Percentiles rank a stretch among this genome's conserved stretches.
Conservation (phyloP, 306 rosid genomes). For the Trifolium repens region DNA sequence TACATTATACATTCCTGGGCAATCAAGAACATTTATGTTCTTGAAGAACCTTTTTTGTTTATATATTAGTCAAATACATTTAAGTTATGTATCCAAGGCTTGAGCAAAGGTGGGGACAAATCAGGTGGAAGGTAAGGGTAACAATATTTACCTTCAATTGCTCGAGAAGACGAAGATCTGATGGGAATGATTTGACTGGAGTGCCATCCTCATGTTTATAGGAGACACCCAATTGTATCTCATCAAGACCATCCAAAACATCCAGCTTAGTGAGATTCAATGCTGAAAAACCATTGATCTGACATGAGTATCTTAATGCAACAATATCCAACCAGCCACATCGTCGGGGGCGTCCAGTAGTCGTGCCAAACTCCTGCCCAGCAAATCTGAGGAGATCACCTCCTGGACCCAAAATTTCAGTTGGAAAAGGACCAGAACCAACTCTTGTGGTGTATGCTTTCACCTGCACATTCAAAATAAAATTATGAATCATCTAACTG, state of each 20-base stretch:
- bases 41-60: constrained; percentile 15
- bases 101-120: neutral
- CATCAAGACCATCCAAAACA: constrained; percentile 77
- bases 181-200: constrained; percentile 72
- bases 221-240: constrained; percentile 77
- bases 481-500: constrained; percentile 32
- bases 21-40: constrained; percentile 5
- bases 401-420: constrained; percentile 77
- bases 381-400: constrained; percentile 91
- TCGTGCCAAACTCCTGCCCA: constrained; percentile 98
- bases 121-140: neutral
- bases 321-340: constrained; percentile 98
- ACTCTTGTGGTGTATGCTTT: constrained; percentile 98
- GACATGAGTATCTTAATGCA: constrained; percentile 74
- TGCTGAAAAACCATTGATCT: constrained; percentile 87
- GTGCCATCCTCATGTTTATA: constrained; percentile 73
- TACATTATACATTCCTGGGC: neutral
- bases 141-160: constrained; percentile 69
- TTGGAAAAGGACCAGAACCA: constrained; percentile 97
- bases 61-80: constrained; percentile 14
- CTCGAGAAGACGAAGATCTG: constrained; percentile 86
- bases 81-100: constrained; percentile 26
- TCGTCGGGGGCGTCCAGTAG: constrained; percentile 96
- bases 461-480: constrained; percentile 65
- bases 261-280: constrained; percentile 94